A percentile compares a stretch with the other conserved stretches of the same genome.
phyloP scores from a whole-genome alignment of 2,329 filamentous ascomycete species.

The Rutstroemia sp. region DNA sequence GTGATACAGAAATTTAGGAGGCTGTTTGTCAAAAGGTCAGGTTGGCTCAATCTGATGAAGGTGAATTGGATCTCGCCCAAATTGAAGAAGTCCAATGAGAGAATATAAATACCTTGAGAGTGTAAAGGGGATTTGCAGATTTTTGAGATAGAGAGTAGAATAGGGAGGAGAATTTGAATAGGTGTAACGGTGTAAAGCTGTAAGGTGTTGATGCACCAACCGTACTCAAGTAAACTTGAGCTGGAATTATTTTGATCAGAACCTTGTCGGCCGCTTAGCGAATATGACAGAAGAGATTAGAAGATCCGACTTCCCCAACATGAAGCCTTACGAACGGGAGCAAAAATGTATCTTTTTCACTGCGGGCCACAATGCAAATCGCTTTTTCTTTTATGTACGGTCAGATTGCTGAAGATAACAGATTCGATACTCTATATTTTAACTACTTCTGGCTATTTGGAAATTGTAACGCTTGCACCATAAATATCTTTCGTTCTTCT shows the following conservation, averaged over 20 bases:
- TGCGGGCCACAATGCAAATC: too few relatives aligned
- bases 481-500: too few relatives aligned
- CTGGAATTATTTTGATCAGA: constrained; percentile 1
- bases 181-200: not conserved
- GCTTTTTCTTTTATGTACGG: too few relatives aligned
- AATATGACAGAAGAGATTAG: constrained; percentile 9
- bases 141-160: not conserved
- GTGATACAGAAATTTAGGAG: constrained; percentile 3
- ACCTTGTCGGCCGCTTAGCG: constrained; percentile 10
- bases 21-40: not conserved
- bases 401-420: too few relatives aligned
- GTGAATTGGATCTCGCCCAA: not conserved
- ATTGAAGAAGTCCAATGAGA: not conserved
- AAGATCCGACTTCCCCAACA: not conserved
- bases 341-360: too few relatives aligned
- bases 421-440: not conserved
- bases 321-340: too few relatives aligned
- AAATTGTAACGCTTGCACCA: too few relatives aligned
- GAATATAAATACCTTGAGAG: not conserved
- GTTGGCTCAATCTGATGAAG: too few relatives aligned
- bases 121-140: not conserved
- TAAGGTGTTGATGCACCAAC: too few relatives aligned
- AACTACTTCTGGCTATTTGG: not conserved
- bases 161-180: not conserved
- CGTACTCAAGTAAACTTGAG: not conserved